Base-by-base conservation (phyloP, 2,329 filamentous ascomycete species). In the Phialophora macrospora region DNA sequence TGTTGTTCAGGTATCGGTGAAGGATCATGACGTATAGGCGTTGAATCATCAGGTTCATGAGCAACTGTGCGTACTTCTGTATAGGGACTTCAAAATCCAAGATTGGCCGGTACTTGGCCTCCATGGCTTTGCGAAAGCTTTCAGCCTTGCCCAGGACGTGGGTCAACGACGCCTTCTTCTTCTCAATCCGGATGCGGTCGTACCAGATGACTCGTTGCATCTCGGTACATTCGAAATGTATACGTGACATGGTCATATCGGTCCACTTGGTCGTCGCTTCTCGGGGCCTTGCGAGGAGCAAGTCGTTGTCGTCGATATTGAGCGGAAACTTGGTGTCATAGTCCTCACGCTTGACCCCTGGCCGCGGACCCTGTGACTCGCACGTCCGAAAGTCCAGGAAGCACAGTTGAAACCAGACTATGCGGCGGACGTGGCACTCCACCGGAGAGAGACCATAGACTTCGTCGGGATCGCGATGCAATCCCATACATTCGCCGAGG, bases 381-480 rank as follows among this genome's bases (percentile, higher is more conserved):
- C 87, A 90, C 0, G 90, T 92, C 46, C 89, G 83, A 63, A 92
- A 84, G 74, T 93, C 90, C 8, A 93, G 81, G 74, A 91, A 91
- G 75, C 89, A 92, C 22, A 93, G 81, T 72, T 93, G 90, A 74
- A 92, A 88, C 90, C 90, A 93, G 38, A 92, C 82, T 46, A 92
- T 78, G 4, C 90, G 85, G 12, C 90, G 85, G 2, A 92, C 82
- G 60, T 93, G 89, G 0, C 87, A 88, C 71, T 93, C 90, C 2
- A 92, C 78, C 0, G 90, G 84, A 2, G 83, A 85, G 63, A 90
- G 82, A 1, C 85, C 86, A 72, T 90, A 92, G 12, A 65, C 57
- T 9, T 84, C 82, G 51, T 86, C 84, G 17, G 88, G 88, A 69
- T 93, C 90, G 8, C 88, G 84, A 73, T 93, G 88, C 20, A 93